Evolutionary conservation across 2,329 filamentous ascomycete species (phyloP).

Genomic region (Talaromyces amestolkiae): DNA sequence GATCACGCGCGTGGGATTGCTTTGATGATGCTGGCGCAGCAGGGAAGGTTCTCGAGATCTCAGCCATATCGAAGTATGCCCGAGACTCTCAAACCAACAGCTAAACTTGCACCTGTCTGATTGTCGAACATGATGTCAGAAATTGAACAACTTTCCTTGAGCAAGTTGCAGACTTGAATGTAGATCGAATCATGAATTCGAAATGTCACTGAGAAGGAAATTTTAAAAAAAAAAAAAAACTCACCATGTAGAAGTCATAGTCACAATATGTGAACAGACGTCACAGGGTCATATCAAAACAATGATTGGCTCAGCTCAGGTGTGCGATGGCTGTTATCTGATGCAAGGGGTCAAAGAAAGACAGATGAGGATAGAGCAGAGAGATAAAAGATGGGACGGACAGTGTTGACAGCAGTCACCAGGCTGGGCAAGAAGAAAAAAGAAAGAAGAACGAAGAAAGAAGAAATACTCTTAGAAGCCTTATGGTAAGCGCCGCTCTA

Average conservation of each 20-base stretch:
- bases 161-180: not conserved
- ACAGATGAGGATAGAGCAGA: not conserved
- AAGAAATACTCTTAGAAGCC: too few relatives aligned
- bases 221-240: not conserved
- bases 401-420: not conserved
- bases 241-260: not conserved
- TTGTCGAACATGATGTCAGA: not conserved
- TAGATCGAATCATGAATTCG: not conserved
- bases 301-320: not conserved
- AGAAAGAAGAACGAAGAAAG: not conserved
- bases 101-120: not conserved
- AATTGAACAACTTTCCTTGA: not conserved
- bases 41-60: constrained; percentile 7
- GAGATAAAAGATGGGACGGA: not conserved
- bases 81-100: not conserved
- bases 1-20: constrained; percentile 9
- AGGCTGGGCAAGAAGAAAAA: not conserved
- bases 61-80: constrained; percentile 1
- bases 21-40: not conserved
- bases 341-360: not conserved
- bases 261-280: not conserved
- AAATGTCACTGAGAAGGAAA: not conserved
- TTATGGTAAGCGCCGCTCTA: not conserved
- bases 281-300: not conserved
- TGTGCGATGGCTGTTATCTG: not conserved